phyloP scores from a whole-genome alignment of 805 yeast species.

The Candida pini region DNA sequence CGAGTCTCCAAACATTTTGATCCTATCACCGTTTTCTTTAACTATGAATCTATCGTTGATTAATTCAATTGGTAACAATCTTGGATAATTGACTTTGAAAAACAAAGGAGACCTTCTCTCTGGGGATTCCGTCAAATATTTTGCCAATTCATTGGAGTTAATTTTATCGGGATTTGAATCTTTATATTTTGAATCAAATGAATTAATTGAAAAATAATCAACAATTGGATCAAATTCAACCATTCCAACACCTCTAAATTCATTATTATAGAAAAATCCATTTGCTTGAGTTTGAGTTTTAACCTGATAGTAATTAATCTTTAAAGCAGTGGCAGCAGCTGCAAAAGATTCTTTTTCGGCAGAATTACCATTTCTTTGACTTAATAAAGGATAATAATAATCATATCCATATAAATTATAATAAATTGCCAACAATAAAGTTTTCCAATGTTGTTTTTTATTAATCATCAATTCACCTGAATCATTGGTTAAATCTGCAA shows the following conservation, averaged over 20 bases:
- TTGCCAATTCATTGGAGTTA: constrained; percentile 12
- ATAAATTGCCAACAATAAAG: constrained; percentile 41
- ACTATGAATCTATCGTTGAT: constrained; percentile 20
- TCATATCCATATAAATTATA: constrained; percentile 44
- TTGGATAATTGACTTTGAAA: constrained; percentile 29
- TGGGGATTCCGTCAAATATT: constrained; percentile 17
- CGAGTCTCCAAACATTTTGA: constrained; percentile 23
- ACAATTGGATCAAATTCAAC: constrained; percentile 46
- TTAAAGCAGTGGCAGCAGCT: constrained; percentile 42
- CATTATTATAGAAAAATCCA: constrained; percentile 36
- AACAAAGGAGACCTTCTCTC: constrained; percentile 25
- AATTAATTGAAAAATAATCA: constrained; percentile 28
- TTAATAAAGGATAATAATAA: constrained; percentile 35
- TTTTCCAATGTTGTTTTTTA: constrained; percentile 41
- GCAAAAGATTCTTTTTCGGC: constrained; percentile 50
- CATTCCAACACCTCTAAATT: constrained; percentile 46
- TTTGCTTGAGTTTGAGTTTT: constrained; percentile 40
- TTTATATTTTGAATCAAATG: constrained; percentile 17
- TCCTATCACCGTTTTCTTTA: constrained; percentile 29
- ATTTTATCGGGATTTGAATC: constrained; percentile 16
- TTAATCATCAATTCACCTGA: constrained; percentile 46
- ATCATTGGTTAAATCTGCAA: constrained; percentile 46
- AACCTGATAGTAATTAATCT: constrained; percentile 40
- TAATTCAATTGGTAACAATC: constrained; percentile 28
- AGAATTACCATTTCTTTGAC: constrained; percentile 35